Base-by-base conservation (phyloP, 1,284 basidiomycete genomes). In the Cutaneotrichosporon daszewskae region DNA sequence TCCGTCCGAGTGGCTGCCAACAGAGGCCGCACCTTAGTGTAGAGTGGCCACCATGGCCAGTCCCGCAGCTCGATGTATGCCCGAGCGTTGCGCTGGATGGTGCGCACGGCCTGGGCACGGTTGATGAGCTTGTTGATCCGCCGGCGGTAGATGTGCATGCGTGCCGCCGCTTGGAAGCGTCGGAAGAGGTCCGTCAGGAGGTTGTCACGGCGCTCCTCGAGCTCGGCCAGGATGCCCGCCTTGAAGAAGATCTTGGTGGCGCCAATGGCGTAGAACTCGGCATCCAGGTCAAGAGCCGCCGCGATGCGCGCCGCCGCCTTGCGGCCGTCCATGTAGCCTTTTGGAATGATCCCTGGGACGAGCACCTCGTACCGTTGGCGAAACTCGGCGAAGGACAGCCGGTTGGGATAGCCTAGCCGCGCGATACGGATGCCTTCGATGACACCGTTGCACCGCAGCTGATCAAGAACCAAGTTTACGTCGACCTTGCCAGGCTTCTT, bases 31-130 rank as follows among this genome's bases (percentile, higher is more conserved):
- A 99, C 81, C 78, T 91, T 95, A 14, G 87, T 91, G 68, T 95
- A 99, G 14, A 98, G 77, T 55, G 91, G 87, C 95, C 95, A 99
- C 95, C 95, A 98, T 1, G 95, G 91, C 95, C 94, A 98, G 47
- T 94, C 87, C 37, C 83, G 77, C 12, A 96, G 76, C 44, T 88
- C 81, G 19, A 84, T 83, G 62, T 98, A 98, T 12, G 96, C 79
- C 11, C 88, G 76, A 2, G 94, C 94, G 65, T 98, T 98, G 26
- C 84, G 79, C 68, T 97, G 94, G 49, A 98, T 92, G 0, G 87
- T 92, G 35, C 87, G 79, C 29, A 94, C 83, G 3, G 95, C 92
- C 25, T 85, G 79, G 2, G 91, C 88, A 27, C 94, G 84, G 62
- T 97, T 94, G 48, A 98, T 77, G 37, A 95, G 80, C 76, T 97